phyloP scores from a whole-genome alignment of 441 rosid genomes.

The Melastoma candidum region DNA sequence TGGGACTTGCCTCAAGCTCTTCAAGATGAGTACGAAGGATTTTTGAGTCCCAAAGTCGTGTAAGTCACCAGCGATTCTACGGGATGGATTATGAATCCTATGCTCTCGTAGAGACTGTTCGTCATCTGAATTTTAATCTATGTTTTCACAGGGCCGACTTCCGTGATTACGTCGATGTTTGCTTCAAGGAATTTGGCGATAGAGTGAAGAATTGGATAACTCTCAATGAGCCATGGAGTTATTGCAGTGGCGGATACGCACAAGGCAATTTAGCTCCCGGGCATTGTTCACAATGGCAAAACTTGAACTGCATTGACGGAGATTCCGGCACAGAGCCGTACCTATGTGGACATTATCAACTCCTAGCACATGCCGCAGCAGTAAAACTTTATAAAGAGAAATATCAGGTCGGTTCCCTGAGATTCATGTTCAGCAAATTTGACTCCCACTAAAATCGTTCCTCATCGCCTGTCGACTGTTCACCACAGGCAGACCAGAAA shows the following conservation, averaged over 20 bases:
- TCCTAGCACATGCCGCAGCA: conserved; percentile 12
- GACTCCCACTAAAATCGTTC: too few species aligned
- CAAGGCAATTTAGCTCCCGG: not conserved
- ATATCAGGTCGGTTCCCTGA: conserved; percentile 7
- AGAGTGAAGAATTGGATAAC: conserved; percentile 14
- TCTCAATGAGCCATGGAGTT: conserved; percentile 4
- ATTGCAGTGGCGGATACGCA: not conserved
- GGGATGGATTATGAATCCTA: too few species aligned
- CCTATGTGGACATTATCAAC: not conserved
- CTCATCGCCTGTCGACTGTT: too few species aligned
- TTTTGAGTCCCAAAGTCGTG: conserved; percentile 33
- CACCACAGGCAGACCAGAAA: conserved; percentile 6
- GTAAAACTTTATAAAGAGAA: conserved; percentile 11
- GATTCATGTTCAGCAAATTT: not conserved
- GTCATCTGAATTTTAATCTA: not conserved
- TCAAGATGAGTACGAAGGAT: conserved; percentile 48
- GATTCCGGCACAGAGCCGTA: conserved; percentile 10
- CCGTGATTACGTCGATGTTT: not conserved
- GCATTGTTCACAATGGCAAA: conserved; percentile 11
- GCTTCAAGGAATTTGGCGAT: conserved; percentile 16
- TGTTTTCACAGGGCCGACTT: conserved; percentile 2
- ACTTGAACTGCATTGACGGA: conserved; percentile 10
- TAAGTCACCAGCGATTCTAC: conserved; percentile 12
- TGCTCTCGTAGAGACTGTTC: not conserved
- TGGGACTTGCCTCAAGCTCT: conserved; percentile 48